Conservation (phyloP, 441 rosid genomes). For the Isatis lusitanica region DNA sequence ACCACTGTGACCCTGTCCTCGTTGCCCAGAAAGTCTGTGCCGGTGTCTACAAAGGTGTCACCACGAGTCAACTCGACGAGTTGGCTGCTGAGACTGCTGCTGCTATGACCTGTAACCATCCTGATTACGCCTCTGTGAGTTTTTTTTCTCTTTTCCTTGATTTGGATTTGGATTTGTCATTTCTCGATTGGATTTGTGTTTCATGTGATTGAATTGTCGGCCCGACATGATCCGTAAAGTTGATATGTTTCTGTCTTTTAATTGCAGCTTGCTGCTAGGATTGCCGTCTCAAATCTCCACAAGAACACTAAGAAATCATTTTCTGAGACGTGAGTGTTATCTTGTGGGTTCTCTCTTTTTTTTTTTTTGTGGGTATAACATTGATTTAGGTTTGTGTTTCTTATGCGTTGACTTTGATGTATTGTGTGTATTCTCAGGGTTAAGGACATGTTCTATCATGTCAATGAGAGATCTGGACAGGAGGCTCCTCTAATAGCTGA, state of each 20-base stretch:
- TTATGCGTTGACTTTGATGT: background rate
- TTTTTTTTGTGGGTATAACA: background rate
- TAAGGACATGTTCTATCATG: conserved; percentile 70
- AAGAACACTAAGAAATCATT: conserved; percentile 83
- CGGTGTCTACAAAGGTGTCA: conserved; percentile 93
- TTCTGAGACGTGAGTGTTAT: conserved; percentile 76
- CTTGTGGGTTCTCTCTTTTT: background rate
- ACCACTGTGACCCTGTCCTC: conserved; percentile 91
- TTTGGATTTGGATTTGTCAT: background rate
- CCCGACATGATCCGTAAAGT: background rate
- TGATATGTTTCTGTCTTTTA: background rate
- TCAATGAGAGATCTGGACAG: conserved; percentile 63
- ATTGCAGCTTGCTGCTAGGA: conserved; percentile 87
- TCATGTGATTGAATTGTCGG: background rate
- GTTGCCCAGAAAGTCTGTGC: conserved; percentile 96
- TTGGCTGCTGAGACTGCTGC: conserved; percentile 98
- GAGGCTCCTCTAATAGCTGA: conserved; percentile 81
- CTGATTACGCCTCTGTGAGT: conserved; percentile 88
- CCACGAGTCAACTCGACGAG: conserved; percentile 94
- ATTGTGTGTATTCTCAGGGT: conserved; percentile 44
- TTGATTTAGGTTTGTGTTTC: background rate
- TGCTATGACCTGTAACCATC: conserved; percentile 88
- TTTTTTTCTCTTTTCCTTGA: background rate
- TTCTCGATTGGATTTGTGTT: background rate
- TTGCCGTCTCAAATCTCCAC: conserved; percentile 87